Percentiles rank a stretch among this genome's conserved stretches.
These are phyloP conservation scores for Cytospora piceicola DNA, from an alignment of 2,329 filamentous ascomycete species.

Conservation along the genomic window DNA sequence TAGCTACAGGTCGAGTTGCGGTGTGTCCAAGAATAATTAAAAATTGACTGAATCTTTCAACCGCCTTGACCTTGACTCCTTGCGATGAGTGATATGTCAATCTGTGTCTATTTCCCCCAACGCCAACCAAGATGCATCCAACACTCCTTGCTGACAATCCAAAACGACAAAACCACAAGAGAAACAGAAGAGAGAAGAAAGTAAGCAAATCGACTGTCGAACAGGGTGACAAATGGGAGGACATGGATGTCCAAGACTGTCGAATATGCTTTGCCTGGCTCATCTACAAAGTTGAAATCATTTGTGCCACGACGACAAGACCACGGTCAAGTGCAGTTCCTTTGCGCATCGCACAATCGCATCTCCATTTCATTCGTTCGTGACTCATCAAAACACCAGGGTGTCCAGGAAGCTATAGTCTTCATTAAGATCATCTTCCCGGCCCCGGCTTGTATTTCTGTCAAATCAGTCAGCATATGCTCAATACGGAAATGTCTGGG, in stretches of 20 bases:
- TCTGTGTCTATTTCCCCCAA: constrained; percentile 25
- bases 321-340: not conserved
- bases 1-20: not conserved
- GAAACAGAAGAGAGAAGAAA: not conserved
- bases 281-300: not conserved
- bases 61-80: constrained; percentile 28
- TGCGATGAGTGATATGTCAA: constrained; percentile 28
- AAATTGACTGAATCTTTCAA: not conserved
- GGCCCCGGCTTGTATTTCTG: constrained; percentile 32
- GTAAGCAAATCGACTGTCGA: not conserved
- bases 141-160: constrained; percentile 15
- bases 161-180: not conserved
- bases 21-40: constrained; percentile 9
- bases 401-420: not conserved
- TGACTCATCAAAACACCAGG: constrained; percentile 7
- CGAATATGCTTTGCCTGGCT: not conserved
- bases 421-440: constrained; percentile 17
- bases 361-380: constrained; percentile 1
- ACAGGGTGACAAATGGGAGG: not conserved
- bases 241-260: not conserved
- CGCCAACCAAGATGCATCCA: constrained; percentile 26
- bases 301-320: not conserved
- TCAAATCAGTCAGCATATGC: constrained; percentile 15
- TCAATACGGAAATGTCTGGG: not conserved
- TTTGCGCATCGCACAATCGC: not conserved